phyloP scores from a whole-genome alignment of 2,329 filamentous ascomycete species.

The Dryadomyces quercus-mongolicae region DNA sequence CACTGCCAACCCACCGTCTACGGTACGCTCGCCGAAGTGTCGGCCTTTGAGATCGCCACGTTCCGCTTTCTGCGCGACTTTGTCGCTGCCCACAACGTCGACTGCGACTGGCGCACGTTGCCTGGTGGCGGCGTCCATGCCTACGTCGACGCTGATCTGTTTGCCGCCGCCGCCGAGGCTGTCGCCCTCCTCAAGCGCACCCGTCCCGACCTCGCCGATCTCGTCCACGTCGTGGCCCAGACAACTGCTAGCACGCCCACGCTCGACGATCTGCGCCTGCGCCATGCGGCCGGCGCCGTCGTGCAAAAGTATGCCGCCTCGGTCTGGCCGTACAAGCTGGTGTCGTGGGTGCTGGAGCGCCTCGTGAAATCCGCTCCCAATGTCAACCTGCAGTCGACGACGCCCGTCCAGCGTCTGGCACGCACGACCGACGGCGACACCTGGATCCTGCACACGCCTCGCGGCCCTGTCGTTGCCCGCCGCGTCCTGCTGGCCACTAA shows the following conservation, averaged over 20 bases:
- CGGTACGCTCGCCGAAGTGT: conserved; percentile 44
- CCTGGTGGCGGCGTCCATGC: conserved; percentile 45
- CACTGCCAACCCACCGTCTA: conserved; percentile 68
- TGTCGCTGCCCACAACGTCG: conserved; percentile 42
- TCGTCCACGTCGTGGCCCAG: conserved; percentile 27
- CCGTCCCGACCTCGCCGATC: conserved; percentile 44
- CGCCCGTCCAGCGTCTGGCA: conserved; percentile 45
- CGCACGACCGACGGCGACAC: conserved; percentile 13
- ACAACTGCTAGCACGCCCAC: conserved; percentile 23
- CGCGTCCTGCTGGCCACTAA: conserved; percentile 71
- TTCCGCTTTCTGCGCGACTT: conserved; percentile 48
- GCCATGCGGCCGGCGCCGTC: conserved; percentile 48
- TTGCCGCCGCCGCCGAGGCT: conserved; percentile 36
- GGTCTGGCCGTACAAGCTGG: conserved; percentile 76
- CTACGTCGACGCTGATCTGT: conserved; percentile 43
- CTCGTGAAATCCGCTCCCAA: conserved; percentile 27
- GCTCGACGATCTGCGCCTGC: conserved; percentile 37
- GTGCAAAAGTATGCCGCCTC: conserved; percentile 53
- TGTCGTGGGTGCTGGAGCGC: conserved; percentile 55
- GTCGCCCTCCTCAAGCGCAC: conserved; percentile 35
- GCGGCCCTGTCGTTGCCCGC: conserved; percentile 52
- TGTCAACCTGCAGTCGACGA: conserved; percentile 67
- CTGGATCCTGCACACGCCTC: conserved; percentile 55
- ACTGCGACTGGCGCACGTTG: conserved; percentile 57
- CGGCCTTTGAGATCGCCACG: conserved; percentile 61